phyloP scores from a whole-genome alignment of 768 basidiomycete species.

The Inosperma sp. region DNA sequence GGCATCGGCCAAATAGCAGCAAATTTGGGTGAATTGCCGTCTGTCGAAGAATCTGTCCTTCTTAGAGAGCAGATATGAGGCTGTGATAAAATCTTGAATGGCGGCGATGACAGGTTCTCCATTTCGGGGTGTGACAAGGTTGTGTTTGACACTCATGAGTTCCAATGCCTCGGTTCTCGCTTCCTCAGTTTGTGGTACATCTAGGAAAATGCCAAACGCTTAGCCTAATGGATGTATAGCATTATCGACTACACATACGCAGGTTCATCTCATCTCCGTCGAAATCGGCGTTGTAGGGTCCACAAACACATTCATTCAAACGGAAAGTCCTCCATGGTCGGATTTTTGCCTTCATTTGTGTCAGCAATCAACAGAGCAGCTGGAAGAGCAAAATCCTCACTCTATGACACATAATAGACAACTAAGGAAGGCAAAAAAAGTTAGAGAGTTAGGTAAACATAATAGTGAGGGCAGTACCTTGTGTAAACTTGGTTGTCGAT shows the following conservation, averaged over 20 bases:
- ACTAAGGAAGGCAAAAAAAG: slow-evolving; percentile 34
- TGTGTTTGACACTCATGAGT: slow-evolving; percentile 95
- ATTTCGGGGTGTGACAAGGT: slow-evolving; percentile 95
- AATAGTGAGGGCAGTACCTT: slow-evolving; percentile 47
- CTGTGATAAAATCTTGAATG: slow-evolving; percentile 99
- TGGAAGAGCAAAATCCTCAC: slow-evolving; percentile 39
- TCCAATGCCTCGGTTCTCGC: slow-evolving; percentile 95
- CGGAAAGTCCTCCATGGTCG: slow-evolving; percentile 97
- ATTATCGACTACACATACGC: slow-evolving; percentile 50
- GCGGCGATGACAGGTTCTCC: slow-evolving; percentile 99
- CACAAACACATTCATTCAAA: slow-evolving; percentile 98
- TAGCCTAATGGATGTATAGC: neutral
- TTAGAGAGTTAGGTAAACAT: neutral
- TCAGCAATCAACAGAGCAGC: neutral
- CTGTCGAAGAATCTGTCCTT: slow-evolving; percentile 93
- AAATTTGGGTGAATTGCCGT: slow-evolving; percentile 93
- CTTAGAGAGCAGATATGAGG: slow-evolving; percentile 90
- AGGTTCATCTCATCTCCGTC: slow-evolving; percentile 99
- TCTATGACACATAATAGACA: slow-evolving; percentile 98
- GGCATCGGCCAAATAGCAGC: slow-evolving; percentile 90
- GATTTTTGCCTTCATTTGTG: slow-evolving; percentile 61
- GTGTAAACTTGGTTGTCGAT: slow-evolving; percentile 97
- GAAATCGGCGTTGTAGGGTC: slow-evolving; percentile 98
- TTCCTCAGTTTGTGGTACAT: slow-evolving; percentile 98
- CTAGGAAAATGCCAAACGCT: slow-evolving; percentile 36